phyloP scores from a whole-genome alignment of 2,329 filamentous ascomycete genomes.

The Coleophoma crateriformis region DNA sequence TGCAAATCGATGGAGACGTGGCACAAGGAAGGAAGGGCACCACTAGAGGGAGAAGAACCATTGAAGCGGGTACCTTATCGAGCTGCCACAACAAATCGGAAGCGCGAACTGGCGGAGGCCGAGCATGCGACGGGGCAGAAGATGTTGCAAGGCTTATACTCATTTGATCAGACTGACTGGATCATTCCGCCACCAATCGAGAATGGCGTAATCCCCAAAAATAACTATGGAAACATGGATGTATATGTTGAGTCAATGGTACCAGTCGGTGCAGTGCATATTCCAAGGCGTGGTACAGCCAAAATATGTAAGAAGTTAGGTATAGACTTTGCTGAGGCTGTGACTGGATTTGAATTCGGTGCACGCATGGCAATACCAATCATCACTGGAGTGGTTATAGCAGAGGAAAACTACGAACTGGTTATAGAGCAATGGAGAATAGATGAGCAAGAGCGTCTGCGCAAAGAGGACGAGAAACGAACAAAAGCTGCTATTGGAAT shows the following conservation, averaged over 20 bases:
- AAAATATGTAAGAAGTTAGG: slow-evolving; percentile 78
- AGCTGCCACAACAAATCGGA: slow-evolving; percentile 81
- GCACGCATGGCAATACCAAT: slow-evolving; percentile 91
- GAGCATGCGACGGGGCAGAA: slow-evolving; percentile 73
- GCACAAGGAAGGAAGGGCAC: slow-evolving; percentile 90
- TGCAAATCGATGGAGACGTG: slow-evolving; percentile 94
- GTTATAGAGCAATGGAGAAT: slow-evolving; percentile 75
- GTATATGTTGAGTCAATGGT: slow-evolving; percentile 93
- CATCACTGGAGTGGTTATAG: slow-evolving; percentile 84
- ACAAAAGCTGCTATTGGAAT: slow-evolving; percentile 65
- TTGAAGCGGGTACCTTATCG: slow-evolving; percentile 86
- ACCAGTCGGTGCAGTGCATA: slow-evolving; percentile 75
- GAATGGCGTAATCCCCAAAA: slow-evolving; percentile 86
- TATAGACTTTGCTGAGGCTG: slow-evolving; percentile 89
- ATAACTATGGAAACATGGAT: slow-evolving; percentile 94
- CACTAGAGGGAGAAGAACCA: slow-evolving; percentile 64
- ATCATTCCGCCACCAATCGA: slow-evolving; percentile 86
- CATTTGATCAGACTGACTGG: slow-evolving; percentile 83
- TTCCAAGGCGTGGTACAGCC: slow-evolving; percentile 71
- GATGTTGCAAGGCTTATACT: slow-evolving; percentile 80
- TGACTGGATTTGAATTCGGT: slow-evolving; percentile 94
- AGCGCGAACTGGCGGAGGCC: slow-evolving; percentile 82
- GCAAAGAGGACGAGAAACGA: slow-evolving; percentile 80
- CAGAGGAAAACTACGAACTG: slow-evolving; percentile 68
- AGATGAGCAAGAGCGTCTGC: slow-evolving; percentile 67